Evolutionary conservation across 2,329 filamentous ascomycete genomes (phyloP).

Genomic region (Cercospora brassicicola): DNA sequence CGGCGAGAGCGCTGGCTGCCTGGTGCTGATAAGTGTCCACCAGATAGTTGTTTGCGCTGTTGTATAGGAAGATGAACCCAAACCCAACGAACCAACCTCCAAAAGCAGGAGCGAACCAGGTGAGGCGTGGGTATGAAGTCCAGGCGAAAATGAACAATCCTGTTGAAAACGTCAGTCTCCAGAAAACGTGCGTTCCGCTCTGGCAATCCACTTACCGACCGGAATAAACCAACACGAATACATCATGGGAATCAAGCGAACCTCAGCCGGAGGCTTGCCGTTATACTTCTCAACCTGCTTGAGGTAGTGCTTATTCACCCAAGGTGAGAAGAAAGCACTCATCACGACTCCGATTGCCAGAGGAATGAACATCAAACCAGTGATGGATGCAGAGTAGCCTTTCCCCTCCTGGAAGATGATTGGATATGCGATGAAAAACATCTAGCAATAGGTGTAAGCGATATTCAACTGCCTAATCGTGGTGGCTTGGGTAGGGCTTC

Average conservation of each 20-base stretch:
- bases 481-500: too few relatives aligned
- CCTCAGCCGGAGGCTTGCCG: conserved; percentile 74
- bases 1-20: conserved; percentile 54
- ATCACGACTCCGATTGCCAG: conserved; percentile 33
- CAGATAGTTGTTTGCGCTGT: conserved; percentile 47
- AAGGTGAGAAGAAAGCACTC: conserved; percentile 48
- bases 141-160: conserved; percentile 69
- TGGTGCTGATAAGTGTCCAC: conserved; percentile 70
- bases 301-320: conserved; percentile 80
- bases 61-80: conserved; percentile 39
- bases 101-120: conserved; percentile 65
- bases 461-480: too few relatives aligned
- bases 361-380: conserved; percentile 64
- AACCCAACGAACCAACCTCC: conserved; percentile 38
- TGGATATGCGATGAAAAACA: conserved; percentile 66
- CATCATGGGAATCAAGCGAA: conserved; percentile 72
- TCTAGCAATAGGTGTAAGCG: not conserved
- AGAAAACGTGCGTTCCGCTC: not conserved
- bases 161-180: not conserved
- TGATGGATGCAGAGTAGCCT: conserved; percentile 72
- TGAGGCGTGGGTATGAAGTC: conserved; percentile 64
- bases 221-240: conserved; percentile 60
- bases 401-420: conserved; percentile 76
- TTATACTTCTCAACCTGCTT: conserved; percentile 61
- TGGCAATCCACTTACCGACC: conserved; percentile 34